Base-by-base conservation (phyloP, 179 eudicot species). In the Vitellaria paradoxa region DNA sequence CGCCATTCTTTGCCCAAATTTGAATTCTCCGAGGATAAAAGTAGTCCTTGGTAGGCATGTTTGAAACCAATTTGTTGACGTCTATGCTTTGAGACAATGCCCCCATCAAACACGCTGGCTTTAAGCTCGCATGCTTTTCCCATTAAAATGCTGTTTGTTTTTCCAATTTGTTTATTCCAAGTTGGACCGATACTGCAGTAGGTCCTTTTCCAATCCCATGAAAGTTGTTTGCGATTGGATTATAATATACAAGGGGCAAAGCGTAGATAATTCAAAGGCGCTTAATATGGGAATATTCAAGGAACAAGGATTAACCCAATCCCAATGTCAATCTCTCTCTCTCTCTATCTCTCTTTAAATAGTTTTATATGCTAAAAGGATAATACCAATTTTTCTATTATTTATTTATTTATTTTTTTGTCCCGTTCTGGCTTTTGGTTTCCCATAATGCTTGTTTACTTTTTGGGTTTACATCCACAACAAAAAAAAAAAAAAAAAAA, bases 21-120 rank as follows among this genome's bases (percentile, higher is more conserved):
- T 45, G 53, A 49, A 26, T 37, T 21, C 62, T 40, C 46, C 23
- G 5, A 52, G 6, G 21, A 70, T 6, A 70, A 70, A 53, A 13
- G 62, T 53, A 53, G 62, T 53, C 0, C 23, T 69, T 14, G 3
- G 7, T 53, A 7, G 6, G 45, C 12, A 13, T 17, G 3, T 1
- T 8, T 18, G 23, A 11, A 11, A 53, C 17, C n/a, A 55, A 26
- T 71, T 26, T 71, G 74, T 26, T 52, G 61, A 24, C 23, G 52
- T 53, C 61, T 52, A 52, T 53, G 61, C 42, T 53, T 52, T 23
- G 30, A 40, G 49, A 72, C 65, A 56, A 18, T 55, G 30, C 26
- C 76, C 76, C 65, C 50, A 72, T 57, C 63, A 55, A 53, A 53
- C 75, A 55, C 75, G 6, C 63, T 26, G 65, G 64, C 50, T 55